Base-by-base conservation (phyloP, 1,139 yeast species). In the Arxiozyma slooffiae region DNA sequence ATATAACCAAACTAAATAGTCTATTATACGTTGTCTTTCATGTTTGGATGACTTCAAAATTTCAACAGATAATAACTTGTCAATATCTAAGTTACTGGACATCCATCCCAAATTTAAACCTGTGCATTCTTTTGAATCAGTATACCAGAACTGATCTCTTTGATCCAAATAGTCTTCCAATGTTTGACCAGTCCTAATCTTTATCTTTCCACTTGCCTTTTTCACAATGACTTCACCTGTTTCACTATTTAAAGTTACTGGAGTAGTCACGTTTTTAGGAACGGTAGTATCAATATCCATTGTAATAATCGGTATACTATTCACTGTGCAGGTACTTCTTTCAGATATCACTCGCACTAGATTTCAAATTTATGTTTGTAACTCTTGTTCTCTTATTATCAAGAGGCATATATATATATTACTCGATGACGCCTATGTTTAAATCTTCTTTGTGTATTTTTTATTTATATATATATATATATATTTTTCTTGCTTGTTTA, bases 151-250 rank as follows among this genome's bases (percentile, higher is more conserved):
- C 52, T 71, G 74, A 1, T 50, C 42, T 51, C 68, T 66, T 58
- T 83, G 87, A 5, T 54, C 60, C 21, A 58, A 62, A 56, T 67
- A 82, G 48, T 76, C 80, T 52, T 78, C 84, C 42, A 75, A 78
- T 0, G 79, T 61, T 60, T 83, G 89, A 0, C 78, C 79, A 56
- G 80, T 82, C 41, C 89, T 68, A 8, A 70, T 57, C 44, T 68
- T 68, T 11, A 61, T 53, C 48, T 68, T 63, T 0, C 77, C 77
- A 1, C 75, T 69, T 1, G 73, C 64, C 48, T 68, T 71, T 38
- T 63, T 59, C 3, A 72, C 73, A 5, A 66, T 50, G 1, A 72
- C 73, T 53, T 69, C 71, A 7, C 67, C 65, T 4, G 64, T 61
- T 7, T 39, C 30, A 14, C 48, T 42, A 48, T 60, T 51, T n/a